Base-by-base conservation (phyloP, 441 rosid species). In the Metrosideros polymorpha region DNA sequence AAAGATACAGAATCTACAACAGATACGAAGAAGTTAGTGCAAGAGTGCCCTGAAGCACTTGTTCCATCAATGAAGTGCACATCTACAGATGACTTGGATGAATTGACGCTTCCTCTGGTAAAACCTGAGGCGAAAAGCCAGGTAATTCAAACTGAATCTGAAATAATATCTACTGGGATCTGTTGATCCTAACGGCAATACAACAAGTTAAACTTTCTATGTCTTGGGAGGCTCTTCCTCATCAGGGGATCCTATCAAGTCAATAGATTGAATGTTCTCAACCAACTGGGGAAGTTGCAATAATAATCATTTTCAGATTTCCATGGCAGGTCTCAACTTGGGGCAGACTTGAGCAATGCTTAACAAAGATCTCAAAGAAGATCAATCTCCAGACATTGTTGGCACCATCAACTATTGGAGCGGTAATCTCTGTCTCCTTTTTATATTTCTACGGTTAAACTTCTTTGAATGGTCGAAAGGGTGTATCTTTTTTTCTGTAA, bases 361-460 rank as follows among this genome's bases (percentile, higher is more conserved):
- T 49, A 9, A 30, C 59, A 63, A 83, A 42, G 43, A 49, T 86
- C 24, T 47, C 63, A 7, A 47, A 43, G 32, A 82, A 86, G 43
- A 51, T 86, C 25, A 83, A 86, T 51, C 83, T 86, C 39, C 42
- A 53, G 43, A 17, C 88, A 9, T 25, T 86, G 50, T 42, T 86
- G 47, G 79, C 85, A 39, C 88, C 88, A 35, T 86, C 88, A 29
- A 86, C 88, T 22, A 51, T 71, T 17, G 88, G 82, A 86, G 88
- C 85, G 22, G 88, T 86, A 86, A 83, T 35, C 39, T 86, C 12
- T 30, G 45, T 50, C 51, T 42, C 53, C 43, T 42, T 32, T n/a
- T 10, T 49, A 6, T 39, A 13, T 14, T 14, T 24, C 82, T 19
- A 32, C 0, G 14, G 45, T 4, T 66, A 32, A 66, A 66, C 7